Evolutionary conservation across 1,139 yeast species (phyloP), one percentile per base, ranked within the genome.

Genomic region (Debaryomyces nepalensis): DNA sequence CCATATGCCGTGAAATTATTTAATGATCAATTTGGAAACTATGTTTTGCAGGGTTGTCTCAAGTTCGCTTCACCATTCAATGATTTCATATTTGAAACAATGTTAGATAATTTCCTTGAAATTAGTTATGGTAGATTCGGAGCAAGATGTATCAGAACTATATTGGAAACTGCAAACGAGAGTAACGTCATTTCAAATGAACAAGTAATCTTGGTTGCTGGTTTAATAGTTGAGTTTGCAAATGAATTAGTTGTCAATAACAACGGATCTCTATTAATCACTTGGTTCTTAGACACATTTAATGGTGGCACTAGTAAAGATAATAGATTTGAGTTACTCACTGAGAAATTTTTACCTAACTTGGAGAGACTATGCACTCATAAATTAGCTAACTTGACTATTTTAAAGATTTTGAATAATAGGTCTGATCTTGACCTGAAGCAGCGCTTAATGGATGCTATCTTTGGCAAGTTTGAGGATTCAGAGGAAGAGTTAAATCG

Each of bases 11-110:
- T 87, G 1, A 88, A 91, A 43, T 72, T 93, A 51, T 87, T 95
- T 59, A 84, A 90, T 58, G 99, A 93, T 60, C 98, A 93, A 63
- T 93, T 87, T 72, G 99, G 98, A 47, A 93, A 93, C 63, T 93
- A 93, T 61, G 98, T 91, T 14, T 80, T 93, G 45, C 99, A 93
- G 66, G 90, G 97, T 42, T 95, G 97, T 55, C 76, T 90, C 51
- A 87, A 87, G 58, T 93, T 90, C 67, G 95, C 93, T 0, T 68
- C 85, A 4, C 96, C 96, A 2, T 89, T 84, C 77, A 88, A 87
- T 60, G 91, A 87, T 58, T 93, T 91, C 60, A 87, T 93, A 33
- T 87, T 89, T 61, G 97, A 93, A 63, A 80, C 89, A 11, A 82
- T 91, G 59, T 67, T 89, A 48, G 81, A 87, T 38, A 82, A 86